phyloP scores from a whole-genome alignment of 2,329 filamentous ascomycete species.

The Lachnellula arida region DNA sequence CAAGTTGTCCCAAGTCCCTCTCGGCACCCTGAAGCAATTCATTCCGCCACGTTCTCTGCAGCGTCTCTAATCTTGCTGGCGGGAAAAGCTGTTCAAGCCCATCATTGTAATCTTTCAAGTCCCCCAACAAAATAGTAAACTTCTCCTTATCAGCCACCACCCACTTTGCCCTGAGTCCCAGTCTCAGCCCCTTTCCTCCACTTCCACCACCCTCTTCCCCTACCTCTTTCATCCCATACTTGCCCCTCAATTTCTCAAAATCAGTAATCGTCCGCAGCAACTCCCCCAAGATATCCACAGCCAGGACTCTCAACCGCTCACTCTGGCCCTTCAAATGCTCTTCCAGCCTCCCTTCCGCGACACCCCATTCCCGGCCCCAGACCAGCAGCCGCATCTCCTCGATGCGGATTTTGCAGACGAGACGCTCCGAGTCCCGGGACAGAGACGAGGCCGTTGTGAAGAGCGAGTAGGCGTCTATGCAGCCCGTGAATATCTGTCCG shows the following conservation, averaged over 20 bases:
- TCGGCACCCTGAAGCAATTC: constrained; percentile 43
- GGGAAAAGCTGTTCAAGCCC: constrained; percentile 45
- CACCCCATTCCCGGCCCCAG: constrained; percentile 46
- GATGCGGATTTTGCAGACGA: constrained; percentile 45
- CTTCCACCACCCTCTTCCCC: too few species aligned
- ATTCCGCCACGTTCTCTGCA: constrained; percentile 43
- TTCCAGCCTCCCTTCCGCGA: constrained; percentile 42
- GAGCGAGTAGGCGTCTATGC: constrained; percentile 42
- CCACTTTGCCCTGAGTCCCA: too few species aligned
- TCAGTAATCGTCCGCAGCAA: constrained; percentile 42
- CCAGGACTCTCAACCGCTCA: constrained; percentile 34
- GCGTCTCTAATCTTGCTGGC: constrained; percentile 37
- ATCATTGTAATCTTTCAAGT: constrained; percentile 41
- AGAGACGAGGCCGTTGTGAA: constrained; percentile 40
- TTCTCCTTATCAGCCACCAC: too few species aligned
- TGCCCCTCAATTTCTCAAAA: constrained; percentile 38
- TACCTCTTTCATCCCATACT: constrained; percentile 36
- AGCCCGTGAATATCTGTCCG: constrained; percentile 44
- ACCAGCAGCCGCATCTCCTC: constrained; percentile 46
- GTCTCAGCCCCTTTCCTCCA: too few species aligned
- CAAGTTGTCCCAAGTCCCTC: constrained; percentile 38
- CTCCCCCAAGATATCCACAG: constrained; percentile 40
- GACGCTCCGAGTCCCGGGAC: constrained; percentile 39
- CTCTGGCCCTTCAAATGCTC: constrained; percentile 37
- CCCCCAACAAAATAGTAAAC: too few species aligned